Base-by-base conservation (phyloP, 2,329 filamentous ascomycete species). In the Diplodia scrobiculata region DNA sequence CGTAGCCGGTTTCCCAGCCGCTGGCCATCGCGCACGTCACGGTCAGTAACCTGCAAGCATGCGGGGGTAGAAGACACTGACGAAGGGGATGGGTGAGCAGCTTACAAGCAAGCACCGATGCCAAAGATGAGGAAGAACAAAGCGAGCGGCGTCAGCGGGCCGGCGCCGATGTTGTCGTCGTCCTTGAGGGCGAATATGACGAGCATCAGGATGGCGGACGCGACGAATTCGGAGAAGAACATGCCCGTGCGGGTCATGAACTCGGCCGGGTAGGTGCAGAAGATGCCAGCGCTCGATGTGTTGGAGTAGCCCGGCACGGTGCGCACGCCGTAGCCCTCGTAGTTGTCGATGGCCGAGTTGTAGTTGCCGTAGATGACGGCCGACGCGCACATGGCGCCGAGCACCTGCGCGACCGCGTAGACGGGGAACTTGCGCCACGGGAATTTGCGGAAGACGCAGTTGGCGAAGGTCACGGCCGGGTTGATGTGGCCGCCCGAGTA, bases 221-320 rank as follows among this genome's bases (percentile, higher is more conserved):
- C 86, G 59, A 91, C 78, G 68, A 90, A 88, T 70, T 91, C 89
- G 51, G 86, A 88, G 72, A 91, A 89, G 76, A 91, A 89, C 74
- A 88, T 86, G n/a, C 84, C 84, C 0, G 85, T 84, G 51, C 83
- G 84, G 1, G 85, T 87, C 80, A 91, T 81, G 74, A 89, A 86
- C 0, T 78, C 69, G 67, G 85, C 81, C 0, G 89, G 87, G 72
- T 89, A 90, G 0, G 88, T 89, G 80, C 86, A 89, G 72, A 91
- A 90, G 65, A 91, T 84, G 2, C 85, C 86, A 0, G 85, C 88
- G 0, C 87, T 87, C 2, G 87, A 81, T 21, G 82, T 87, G 29
- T 78, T 74, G 14, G 58, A 62, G 9, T 79, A 83, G 48, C 77
- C 74, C 73, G 19, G 72, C 67, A 32, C 71, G 69, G 7, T 72